A percentile compares a stretch with the other conserved stretches of the same genome.
These are phyloP conservation scores for Kwoniella mangroviensis DNA, from an alignment of 768 basidiomycete species.

Conservation along the genomic window DNA sequence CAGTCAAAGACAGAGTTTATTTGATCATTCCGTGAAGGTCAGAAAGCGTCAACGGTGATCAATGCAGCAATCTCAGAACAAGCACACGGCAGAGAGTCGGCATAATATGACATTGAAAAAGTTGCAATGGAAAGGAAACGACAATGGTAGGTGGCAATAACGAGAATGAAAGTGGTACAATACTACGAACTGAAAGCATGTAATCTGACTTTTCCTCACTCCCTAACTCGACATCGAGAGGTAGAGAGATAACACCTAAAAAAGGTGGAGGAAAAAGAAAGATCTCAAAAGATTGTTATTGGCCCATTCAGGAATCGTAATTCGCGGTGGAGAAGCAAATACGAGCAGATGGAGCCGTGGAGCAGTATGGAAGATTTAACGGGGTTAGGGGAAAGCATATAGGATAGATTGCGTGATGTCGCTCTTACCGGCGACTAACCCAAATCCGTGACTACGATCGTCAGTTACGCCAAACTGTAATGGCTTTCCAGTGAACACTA, in stretches of 20 bases:
- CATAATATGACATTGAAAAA: too few relatives aligned
- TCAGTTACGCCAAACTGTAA: too few relatives aligned
- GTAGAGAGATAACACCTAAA: conserved; percentile 16
- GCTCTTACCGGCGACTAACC: too few relatives aligned
- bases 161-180: background rate
- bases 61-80: too few relatives aligned
- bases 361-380: background rate
- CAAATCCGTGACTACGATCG: too few relatives aligned
- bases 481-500: too few relatives aligned
- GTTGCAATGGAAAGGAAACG: background rate
- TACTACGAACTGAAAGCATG: conserved; percentile 6
- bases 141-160: background rate
- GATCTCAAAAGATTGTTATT: conserved; percentile 24
- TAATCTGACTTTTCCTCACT: conserved; percentile 21
- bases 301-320: conserved; percentile 54
- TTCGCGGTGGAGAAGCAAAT: conserved; percentile 43
- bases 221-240: conserved; percentile 21
- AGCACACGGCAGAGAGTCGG: too few relatives aligned
- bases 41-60: too few relatives aligned
- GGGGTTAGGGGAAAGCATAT: background rate
- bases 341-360: conserved; percentile 53
- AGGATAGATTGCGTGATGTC: background rate
- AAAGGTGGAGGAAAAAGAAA: conserved; percentile 17
- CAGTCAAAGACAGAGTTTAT: background rate
- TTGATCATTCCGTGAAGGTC: too few relatives aligned